Base-by-base conservation (phyloP, 2,329 filamentous ascomycete genomes). In the Cladosporium sp. region DNA sequence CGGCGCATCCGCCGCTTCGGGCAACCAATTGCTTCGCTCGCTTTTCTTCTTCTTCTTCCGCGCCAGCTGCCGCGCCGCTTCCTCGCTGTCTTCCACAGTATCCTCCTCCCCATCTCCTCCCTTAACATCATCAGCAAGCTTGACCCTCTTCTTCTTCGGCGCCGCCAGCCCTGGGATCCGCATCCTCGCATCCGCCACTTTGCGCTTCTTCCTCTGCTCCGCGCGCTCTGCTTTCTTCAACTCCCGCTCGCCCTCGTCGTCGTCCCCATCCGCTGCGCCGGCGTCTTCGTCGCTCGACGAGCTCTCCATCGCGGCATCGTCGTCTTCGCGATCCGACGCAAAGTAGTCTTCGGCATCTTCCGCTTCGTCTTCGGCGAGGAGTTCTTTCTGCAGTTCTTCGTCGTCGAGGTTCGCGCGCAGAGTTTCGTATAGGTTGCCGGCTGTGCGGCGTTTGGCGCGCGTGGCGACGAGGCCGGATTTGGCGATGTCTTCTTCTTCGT, bases 161-260 rank as follows among this genome's bases (percentile, higher is more conserved):
- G 85, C 70, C 48, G 72, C 62, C 34, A 74, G 68, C 11, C 42
- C 50, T 7, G 50, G 30, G 15, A 76, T 63, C 29, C 80, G 80
- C 4, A 86, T 83, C 53, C 90, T 84, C 22, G 82, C 84, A 54
- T 90, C 84, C 61, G 88, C 83, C 1, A 85, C 82, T 64, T 92
- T 95, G 58, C 89, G 83, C 70, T 96, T 96, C 67, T 89, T 88
- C 3, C 79, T 82, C 52, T 78, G 80, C 60, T 86, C 85, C 53
- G 80, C 82, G 58, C 83, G 84, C 52, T 86, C 89, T 60, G 86
- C 81, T 56, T 82, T 85, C 70, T 93, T 84, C 49, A 99, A 69
- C 69, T 95, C 89, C 61, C 85, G 86, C 71, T 99, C 93, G 29
- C 93, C 93, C 51, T 89, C 88, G 4, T 93, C 68, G 37, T 95